phyloP scores from a whole-genome alignment of 2,329 filamentous ascomycete species.

The Trichoderma sp. region DNA sequence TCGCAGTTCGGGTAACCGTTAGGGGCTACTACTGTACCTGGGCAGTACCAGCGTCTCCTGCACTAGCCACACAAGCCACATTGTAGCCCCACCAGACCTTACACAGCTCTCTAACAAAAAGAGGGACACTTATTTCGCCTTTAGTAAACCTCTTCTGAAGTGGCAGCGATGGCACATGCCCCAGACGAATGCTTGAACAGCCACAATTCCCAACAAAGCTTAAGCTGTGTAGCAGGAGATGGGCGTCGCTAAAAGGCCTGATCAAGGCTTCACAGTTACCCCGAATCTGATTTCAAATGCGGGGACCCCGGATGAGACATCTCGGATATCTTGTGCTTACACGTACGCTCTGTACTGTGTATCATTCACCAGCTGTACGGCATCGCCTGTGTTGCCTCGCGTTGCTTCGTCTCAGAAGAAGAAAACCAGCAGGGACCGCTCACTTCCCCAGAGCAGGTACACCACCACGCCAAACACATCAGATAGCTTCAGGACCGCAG shows the following conservation, averaged over 20 bases:
- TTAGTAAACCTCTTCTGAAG: background rate
- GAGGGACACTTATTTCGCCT: no score
- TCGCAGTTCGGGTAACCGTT: no score
- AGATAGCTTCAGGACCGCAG: background rate
- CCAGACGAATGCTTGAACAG: background rate
- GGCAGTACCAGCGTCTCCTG: no score
- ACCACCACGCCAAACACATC: background rate
- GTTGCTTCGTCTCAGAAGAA: background rate
- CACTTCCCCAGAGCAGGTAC: background rate
- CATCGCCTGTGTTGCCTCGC: background rate
- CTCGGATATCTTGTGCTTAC: background rate
- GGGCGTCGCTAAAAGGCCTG: background rate
- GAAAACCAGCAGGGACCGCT: background rate
- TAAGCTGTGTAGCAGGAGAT: slow-evolving; percentile 3
- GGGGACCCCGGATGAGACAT: slow-evolving; percentile 20
- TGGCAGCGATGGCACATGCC: background rate
- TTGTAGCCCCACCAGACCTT: no score
- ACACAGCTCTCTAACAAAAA: no score
- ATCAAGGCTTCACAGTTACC: background rate
- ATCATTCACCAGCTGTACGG: background rate
- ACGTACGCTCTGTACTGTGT: background rate
- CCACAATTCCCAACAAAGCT: slow-evolving; percentile 17
- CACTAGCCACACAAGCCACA: no score
- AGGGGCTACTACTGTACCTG: no score
- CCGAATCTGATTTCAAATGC: slow-evolving; percentile 22